Evolutionary conservation across 495 filamentous ascomycete species (phyloP), one percentile per base, ranked within the genome.

Genomic region (Annulohypoxylon moriforme): DNA sequence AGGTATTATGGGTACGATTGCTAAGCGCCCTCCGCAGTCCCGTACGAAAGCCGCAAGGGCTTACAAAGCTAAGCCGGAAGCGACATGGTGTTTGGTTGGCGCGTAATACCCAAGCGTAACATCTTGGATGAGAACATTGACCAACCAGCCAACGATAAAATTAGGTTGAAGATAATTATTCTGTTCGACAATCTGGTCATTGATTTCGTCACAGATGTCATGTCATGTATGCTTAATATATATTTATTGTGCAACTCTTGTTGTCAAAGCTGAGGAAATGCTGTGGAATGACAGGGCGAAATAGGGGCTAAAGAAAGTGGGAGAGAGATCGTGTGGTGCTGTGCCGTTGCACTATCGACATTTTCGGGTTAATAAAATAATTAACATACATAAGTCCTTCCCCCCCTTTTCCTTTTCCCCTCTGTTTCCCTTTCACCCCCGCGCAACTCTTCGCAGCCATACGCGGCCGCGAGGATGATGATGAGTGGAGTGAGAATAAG

Each of bases 401-500:
- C 6, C 2, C 2, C 46, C n/a, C 16, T 18, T 20, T 4, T 16
- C 40, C 40, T 13, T 44, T 44, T 20, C 40, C 40, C 40, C 40
- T 44, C 40, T 18, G 40, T 44, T 20, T 44, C 5, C 16, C 16
- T 44, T 44, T 44, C 40, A n/a, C 5, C 40, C 40, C 40, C 40
- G 20, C 40, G 40, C 40, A 44, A 44, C 40, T 16, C 13, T 44
- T 44, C 40, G 40, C 16, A 44, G 13, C 46, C 46, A 50, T 27
- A 11, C 44, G 44, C 44, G 7, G 10, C 44, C 16, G 42, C 18
- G 25, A 52, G 29, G 56, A 60, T 53, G 42, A 38, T 20, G 42
- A 47, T 31, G 31, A 42, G 64, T 67, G 64, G 64, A 60, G 56
- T 31, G 46, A 60, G 34, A 53, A 60, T 40, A 38, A 29, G 50